Evolutionary conservation across 208 protist genomes (phyloP).

Genomic region (Trypanosoma avium): DNA sequence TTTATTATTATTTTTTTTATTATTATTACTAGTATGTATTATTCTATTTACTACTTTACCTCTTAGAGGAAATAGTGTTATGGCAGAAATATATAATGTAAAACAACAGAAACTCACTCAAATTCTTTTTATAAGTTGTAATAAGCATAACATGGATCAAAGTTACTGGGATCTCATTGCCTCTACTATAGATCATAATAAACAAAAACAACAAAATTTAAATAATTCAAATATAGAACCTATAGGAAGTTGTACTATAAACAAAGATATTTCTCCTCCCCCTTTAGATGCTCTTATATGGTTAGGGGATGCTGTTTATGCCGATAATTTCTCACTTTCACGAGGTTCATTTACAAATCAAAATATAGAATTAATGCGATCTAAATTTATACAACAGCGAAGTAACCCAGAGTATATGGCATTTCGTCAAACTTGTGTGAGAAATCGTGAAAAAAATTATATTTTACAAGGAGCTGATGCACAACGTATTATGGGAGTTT

Average conservation of each 20-base stretch:
- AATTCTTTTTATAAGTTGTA: conserved; percentile 79
- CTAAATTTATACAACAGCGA: conserved; percentile 63
- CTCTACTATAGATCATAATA: conserved; percentile 17
- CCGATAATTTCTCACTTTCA: conserved; percentile 44
- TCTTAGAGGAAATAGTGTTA: too few species aligned
- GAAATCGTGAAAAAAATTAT: not conserved
- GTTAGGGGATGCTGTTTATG: conserved; percentile 87
- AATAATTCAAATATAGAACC: too few species aligned
- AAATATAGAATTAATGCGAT: conserved; percentile 40
- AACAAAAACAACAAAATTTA: conserved; percentile 22
- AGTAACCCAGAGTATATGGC: conserved; percentile 50
- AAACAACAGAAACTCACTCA: conserved; percentile 32
- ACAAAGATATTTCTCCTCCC: too few species aligned
- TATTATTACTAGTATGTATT: not conserved
- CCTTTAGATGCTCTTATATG: conserved; percentile 72
- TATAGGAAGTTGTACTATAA: conserved; percentile 18
- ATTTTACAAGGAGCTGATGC: not conserved
- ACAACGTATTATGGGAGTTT: conserved; percentile 62
- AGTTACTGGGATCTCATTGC: conserved; percentile 68
- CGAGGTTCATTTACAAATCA: conserved; percentile 19
- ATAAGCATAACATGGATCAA: conserved; percentile 63
- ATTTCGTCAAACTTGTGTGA: conserved; percentile 61
- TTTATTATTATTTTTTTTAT: not conserved
- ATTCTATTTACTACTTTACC: too few species aligned
- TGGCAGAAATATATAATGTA: not conserved